Evolutionary conservation across 1,284 basidiomycete genomes (phyloP), one percentile per base, ranked within the genome.

Genomic region (Phellinidium pouzarii): DNA sequence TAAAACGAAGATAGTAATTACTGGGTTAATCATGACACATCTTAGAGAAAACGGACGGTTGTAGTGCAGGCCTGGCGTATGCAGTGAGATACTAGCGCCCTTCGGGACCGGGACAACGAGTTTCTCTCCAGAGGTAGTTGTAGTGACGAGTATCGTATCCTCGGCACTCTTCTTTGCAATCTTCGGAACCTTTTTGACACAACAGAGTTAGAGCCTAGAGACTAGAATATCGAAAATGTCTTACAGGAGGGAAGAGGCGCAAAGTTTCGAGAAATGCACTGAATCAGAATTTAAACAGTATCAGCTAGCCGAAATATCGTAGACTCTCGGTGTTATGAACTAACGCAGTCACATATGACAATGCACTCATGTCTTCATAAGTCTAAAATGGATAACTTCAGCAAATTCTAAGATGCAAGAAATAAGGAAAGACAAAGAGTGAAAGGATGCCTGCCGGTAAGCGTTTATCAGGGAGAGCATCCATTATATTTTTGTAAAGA

Each of bases 141-240:
- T 67, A 3, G 69, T 63, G 3, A 61, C 60, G 29, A 80, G 56
- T 3, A 64, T 68, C 0, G 73, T 74, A 55, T 80, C 75, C 58
- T 78, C 72, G 0, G 68, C 66, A 38, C 71, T 70, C 5, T 61
- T 44, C 62, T 84, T 84, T 9, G 80, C 78, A 27, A 84, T 68
- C 3, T 43, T 59, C 1, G 63, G 59, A 1, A 71, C 73, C 76
- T 43, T 20, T 14, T 34, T 78, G 50, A 23, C 29, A 5, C 29
- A 20, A 14, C 14, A 31, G 8, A 36, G 23, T 40, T 3, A 38
- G 19, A 4, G 4, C 42, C 6, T 8, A 20, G 26, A 2, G 34
- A 20, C n/a, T 26, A 17, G 7, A 20, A n/a, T 20, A n/a, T n/a
- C n/a, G n/a, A n/a, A n/a, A n/a, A n/a, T n/a, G n/a, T n/a, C 52